phyloP scores from a whole-genome alignment of 352 stramenopile species.

The Phytophthora syringae region DNA sequence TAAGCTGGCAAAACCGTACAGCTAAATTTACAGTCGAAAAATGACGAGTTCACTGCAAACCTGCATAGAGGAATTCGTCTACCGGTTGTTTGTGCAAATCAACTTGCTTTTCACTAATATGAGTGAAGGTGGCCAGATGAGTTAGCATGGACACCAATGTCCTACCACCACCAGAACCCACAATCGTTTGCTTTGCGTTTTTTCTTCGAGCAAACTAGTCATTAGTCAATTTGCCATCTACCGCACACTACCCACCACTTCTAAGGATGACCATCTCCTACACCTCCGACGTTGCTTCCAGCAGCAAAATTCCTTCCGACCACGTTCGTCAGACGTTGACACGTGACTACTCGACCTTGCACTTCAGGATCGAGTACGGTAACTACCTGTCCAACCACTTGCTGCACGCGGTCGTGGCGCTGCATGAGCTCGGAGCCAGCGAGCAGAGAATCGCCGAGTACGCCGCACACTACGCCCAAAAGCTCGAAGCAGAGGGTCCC shows the following conservation, averaged over 20 bases:
- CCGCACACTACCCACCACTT: background rate
- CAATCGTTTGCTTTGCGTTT: background rate
- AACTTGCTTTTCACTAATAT: conserved; percentile 3
- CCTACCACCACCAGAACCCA: conserved; percentile 21
- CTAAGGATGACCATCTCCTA: conserved; percentile 6
- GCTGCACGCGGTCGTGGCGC: conserved; percentile 46
- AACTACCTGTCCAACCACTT: conserved; percentile 50
- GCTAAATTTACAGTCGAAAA: conserved; percentile 21
- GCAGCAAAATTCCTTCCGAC: conserved; percentile 24
- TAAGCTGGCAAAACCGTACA: background rate
- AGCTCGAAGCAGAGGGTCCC: conserved; percentile 34
- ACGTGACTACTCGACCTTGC: conserved; percentile 40
- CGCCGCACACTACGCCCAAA: conserved; percentile 37
- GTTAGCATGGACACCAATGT: conserved; percentile 29
- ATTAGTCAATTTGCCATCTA: conserved; percentile 20
- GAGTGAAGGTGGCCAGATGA: conserved; percentile 35
- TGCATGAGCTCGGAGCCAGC: conserved; percentile 42
- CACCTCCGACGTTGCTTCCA: background rate
- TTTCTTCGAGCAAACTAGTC: too few species aligned
- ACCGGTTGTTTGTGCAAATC: conserved; percentile 15
- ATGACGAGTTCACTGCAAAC: too few species aligned
- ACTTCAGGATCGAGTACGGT: conserved; percentile 47
- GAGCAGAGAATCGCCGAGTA: conserved; percentile 40
- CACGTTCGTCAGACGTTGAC: conserved; percentile 37
- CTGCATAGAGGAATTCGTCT: too few species aligned